Evolutionary conservation across 371 early-diverging fungal genomes (phyloP).

Genomic region (Circinella umbellata): DNA sequence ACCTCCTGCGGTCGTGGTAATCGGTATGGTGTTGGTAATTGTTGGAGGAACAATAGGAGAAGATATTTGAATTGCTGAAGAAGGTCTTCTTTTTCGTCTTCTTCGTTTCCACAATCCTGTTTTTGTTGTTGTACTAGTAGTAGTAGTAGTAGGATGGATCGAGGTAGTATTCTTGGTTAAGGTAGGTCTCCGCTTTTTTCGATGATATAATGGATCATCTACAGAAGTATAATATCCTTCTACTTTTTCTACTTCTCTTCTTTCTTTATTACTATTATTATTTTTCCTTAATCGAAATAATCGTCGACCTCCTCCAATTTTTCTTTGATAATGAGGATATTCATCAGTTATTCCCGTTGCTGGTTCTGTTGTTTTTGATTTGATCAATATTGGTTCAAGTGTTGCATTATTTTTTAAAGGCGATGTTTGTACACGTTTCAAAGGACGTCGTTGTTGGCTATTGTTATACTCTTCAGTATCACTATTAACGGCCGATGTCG

Average conservation of each 20-base stretch:
- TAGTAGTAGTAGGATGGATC: not conserved
- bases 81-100: not conserved
- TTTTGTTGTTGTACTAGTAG: not conserved
- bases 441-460: not conserved
- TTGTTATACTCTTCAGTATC: not conserved
- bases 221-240: conserved; percentile 10
- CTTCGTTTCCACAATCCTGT: conserved; percentile 3
- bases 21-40: not conserved
- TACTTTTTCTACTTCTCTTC: not conserved
- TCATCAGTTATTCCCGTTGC: too few species aligned
- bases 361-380: not conserved
- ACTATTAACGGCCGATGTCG: not conserved
- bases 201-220: conserved; percentile 7
- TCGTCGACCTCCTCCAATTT: not conserved
- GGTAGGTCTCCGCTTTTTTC: conserved; percentile 6
- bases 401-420: not conserved
- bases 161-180: not conserved
- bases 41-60: not conserved
- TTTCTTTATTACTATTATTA: not conserved
- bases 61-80: not conserved
- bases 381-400: not conserved
- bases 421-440: not conserved
- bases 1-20: not conserved
- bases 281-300: not conserved
- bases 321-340: not conserved